Conservation (phyloP, 2,329 filamentous ascomycete species). For the Madurella mycetomatis region DNA sequence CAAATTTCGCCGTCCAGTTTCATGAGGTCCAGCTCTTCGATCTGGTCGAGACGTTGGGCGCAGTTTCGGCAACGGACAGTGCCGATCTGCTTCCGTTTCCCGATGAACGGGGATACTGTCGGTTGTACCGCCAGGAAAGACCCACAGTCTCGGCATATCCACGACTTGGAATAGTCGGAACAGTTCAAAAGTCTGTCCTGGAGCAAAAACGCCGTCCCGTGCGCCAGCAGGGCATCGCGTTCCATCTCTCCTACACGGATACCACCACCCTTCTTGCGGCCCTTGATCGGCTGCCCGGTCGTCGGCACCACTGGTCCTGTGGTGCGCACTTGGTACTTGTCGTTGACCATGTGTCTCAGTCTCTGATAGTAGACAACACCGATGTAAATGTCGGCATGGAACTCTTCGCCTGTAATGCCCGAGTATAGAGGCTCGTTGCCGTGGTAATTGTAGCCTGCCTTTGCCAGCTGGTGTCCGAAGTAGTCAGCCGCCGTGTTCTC, state of each 20-base stretch:
- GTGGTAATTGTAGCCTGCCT: conserved; percentile 96
- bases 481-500: conserved; percentile 87
- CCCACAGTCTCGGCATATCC: conserved; percentile 85
- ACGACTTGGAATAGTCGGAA: conserved; percentile 84
- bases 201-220: conserved; percentile 90
- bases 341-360: conserved; percentile 98
- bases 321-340: conserved; percentile 97
- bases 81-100: conserved; percentile 61
- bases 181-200: conserved; percentile 97
- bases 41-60: conserved; percentile 56
- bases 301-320: conserved; percentile 87
- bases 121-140: conserved; percentile 87
- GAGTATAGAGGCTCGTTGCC: conserved; percentile 99
- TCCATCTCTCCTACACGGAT: conserved; percentile 99
- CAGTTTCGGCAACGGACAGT: conserved; percentile 77
- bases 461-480: conserved; percentile 92
- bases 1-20: conserved; percentile 70
- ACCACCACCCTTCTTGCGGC: conserved; percentile 91
- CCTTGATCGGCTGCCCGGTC: conserved; percentile 96
- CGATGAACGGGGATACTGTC: conserved; percentile 61
- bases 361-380: conserved; percentile 98
- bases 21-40: conserved; percentile 52
- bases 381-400: conserved; percentile 92
- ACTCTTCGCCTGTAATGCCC: conserved; percentile 90
- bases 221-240: conserved; percentile 87